Conservation (phyloP, 306 rosid species). For the Prunus mume region DNA sequence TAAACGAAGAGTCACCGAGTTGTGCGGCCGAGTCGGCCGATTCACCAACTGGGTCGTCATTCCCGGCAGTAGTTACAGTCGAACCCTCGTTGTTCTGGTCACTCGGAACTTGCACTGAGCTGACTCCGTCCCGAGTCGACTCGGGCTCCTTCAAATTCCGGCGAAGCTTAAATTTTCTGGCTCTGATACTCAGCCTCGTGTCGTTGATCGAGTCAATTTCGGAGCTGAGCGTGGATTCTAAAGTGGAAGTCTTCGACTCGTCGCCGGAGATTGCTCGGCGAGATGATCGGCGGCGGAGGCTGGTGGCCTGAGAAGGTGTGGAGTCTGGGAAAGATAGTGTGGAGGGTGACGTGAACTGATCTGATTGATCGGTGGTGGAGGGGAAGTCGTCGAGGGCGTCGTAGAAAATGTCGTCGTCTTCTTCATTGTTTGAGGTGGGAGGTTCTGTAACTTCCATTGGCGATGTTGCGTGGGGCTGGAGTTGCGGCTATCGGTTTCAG, state of each 20-base stretch:
- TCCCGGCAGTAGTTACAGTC: slow-evolving; percentile 43
- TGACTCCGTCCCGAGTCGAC: slow-evolving; percentile 15
- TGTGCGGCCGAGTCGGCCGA: slow-evolving; percentile 36
- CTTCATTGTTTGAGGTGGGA: slow-evolving; percentile 17
- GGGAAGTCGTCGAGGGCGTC: slow-evolving; percentile 42
- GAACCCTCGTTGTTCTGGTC: slow-evolving; percentile 43
- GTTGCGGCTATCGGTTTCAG: neutral
- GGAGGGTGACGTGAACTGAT: slow-evolving; percentile 38
- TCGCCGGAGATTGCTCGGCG: slow-evolving; percentile 13
- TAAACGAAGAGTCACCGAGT: slow-evolving; percentile 35
- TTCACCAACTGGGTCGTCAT: slow-evolving; percentile 20
- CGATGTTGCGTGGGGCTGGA: neutral
- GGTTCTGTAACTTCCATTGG: slow-evolving; percentile 43
- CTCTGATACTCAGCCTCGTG: slow-evolving; percentile 21
- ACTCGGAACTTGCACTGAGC: slow-evolving; percentile 20
- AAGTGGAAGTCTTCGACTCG: slow-evolving; percentile 15
- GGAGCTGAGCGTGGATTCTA: slow-evolving; percentile 24
- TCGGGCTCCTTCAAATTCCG: slow-evolving; percentile 28
- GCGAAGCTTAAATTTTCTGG: slow-evolving; percentile 6
- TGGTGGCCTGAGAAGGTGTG: slow-evolving; percentile 15
- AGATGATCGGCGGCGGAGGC: slow-evolving; percentile 42
- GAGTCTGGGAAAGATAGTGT: slow-evolving; percentile 6
- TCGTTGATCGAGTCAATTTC: slow-evolving; percentile 13
- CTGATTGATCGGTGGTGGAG: slow-evolving; percentile 24
- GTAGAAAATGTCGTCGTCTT: slow-evolving; percentile 36